Conservation (phyloP, 352 stramenopile species). For the Phytophthora kernoviae region DNA sequence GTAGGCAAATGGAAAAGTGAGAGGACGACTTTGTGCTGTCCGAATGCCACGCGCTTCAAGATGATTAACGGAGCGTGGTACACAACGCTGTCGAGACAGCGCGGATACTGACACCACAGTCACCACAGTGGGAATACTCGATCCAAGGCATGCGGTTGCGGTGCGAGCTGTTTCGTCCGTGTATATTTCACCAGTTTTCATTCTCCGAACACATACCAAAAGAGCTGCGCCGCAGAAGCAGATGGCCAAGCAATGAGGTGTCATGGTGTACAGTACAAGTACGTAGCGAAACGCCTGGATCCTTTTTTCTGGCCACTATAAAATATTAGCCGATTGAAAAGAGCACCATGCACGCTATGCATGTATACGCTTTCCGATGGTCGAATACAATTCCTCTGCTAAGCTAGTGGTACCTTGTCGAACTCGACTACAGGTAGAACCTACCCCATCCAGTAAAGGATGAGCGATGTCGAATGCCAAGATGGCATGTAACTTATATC, state of each 20-base stretch:
- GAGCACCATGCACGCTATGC: too few species aligned
- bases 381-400: too few species aligned
- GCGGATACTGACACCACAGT: not conserved
- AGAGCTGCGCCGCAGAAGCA: constrained; percentile 8
- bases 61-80: constrained; percentile 11
- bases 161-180: constrained; percentile 1
- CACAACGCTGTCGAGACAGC: constrained; percentile 6
- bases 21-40: constrained; percentile 9
- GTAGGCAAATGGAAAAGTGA: constrained; percentile 21
- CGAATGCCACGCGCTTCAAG: constrained; percentile 13
- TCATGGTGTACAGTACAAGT: not conserved
- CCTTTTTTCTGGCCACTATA: constrained; percentile 2
- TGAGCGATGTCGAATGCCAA: not conserved
- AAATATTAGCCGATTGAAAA: too few species aligned
- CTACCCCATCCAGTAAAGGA: too few species aligned
- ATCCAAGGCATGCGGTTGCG: constrained; percentile 5
- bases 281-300: constrained; percentile 7
- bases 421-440: too few species aligned
- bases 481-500: not conserved
- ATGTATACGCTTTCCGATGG: too few species aligned
- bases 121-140: not conserved
- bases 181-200: constrained; percentile 27
- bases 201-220: constrained; percentile 4
- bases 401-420: too few species aligned
- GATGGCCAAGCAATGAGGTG: constrained; percentile 18